phyloP scores from a whole-genome alignment of 352 stramenopile species.

The Phytopythium mirpurense region DNA sequence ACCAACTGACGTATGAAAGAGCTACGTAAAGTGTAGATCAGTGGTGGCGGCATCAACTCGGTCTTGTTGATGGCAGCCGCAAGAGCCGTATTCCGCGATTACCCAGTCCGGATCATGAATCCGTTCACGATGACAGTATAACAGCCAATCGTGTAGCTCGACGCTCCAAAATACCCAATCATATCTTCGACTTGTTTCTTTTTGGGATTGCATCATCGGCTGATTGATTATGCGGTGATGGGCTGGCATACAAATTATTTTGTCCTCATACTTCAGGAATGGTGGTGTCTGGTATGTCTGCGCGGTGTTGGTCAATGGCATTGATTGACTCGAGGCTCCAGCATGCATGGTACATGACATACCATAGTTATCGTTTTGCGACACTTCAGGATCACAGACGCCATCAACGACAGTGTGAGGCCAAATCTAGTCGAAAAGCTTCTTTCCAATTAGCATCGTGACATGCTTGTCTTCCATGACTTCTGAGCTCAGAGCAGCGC shows the following conservation, averaged over 20 bases:
- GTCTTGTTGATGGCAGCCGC: background rate
- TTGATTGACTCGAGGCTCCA: too few relatives aligned
- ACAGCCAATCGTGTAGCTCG: background rate
- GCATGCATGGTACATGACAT: too few relatives aligned
- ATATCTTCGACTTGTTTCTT: too few relatives aligned
- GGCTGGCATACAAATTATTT: background rate
- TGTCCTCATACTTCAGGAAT: background rate
- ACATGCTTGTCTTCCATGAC: too few relatives aligned
- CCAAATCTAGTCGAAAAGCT: too few relatives aligned
- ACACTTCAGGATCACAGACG: too few relatives aligned
- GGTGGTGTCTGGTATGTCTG: background rate
- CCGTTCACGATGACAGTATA: too few relatives aligned
- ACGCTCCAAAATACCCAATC: background rate
- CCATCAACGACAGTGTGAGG: too few relatives aligned
- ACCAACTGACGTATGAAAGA: too few relatives aligned
- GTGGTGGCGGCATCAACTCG: background rate
- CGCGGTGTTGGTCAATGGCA: background rate
- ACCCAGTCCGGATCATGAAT: too few relatives aligned
- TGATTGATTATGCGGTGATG: constrained; percentile 1
- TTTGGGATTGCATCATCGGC: background rate
- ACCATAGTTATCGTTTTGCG: too few relatives aligned
- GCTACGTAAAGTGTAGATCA: background rate
- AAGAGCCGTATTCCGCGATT: background rate
- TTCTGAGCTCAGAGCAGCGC: background rate
- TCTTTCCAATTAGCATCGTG: too few relatives aligned